phyloP scores from a whole-genome alignment of 2,329 filamentous ascomycete genomes.

The Amauroascus niger region DNA sequence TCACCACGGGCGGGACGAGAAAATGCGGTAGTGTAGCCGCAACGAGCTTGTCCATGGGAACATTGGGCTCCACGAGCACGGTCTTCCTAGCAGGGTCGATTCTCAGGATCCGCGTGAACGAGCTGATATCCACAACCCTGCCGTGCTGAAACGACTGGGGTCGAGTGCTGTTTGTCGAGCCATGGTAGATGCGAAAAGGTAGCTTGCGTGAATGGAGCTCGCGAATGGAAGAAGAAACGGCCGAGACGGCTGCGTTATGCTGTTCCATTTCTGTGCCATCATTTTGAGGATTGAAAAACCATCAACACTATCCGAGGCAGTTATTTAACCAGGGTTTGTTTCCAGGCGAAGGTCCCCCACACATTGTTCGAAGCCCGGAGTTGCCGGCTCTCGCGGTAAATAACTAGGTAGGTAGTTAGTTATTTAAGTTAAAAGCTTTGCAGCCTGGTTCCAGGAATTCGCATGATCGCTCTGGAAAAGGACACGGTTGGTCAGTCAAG shows the following conservation, averaged over 20 bases:
- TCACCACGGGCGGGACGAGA: slow-evolving; percentile 55
- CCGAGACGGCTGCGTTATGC: slow-evolving; percentile 37
- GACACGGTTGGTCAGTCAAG: too few species aligned
- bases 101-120: slow-evolving; percentile 46
- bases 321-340: too few species aligned
- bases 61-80: slow-evolving; percentile 59
- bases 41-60: slow-evolving; percentile 57
- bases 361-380: too few species aligned
- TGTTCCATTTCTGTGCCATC: slow-evolving; percentile 5
- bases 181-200: slow-evolving; percentile 67
- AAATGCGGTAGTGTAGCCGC: slow-evolving; percentile 47
- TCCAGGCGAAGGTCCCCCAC: too few species aligned
- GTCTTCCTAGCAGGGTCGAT: slow-evolving; percentile 47
- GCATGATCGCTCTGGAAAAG: too few species aligned
- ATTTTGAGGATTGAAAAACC: too few species aligned
- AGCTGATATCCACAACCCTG: slow-evolving; percentile 20
- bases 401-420: too few species aligned
- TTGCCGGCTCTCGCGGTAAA: too few species aligned
- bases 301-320: too few species aligned
- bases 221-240: slow-evolving; percentile 39
- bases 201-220: slow-evolving; percentile 42
- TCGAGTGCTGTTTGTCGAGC: slow-evolving; percentile 67
- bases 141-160: slow-evolving; percentile 39
- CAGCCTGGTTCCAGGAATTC: too few species aligned
- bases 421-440: too few species aligned